Evolutionary conservation across 192 early-diverging fungal species (phyloP).

Genomic region (Coemansia reversa): DNA sequence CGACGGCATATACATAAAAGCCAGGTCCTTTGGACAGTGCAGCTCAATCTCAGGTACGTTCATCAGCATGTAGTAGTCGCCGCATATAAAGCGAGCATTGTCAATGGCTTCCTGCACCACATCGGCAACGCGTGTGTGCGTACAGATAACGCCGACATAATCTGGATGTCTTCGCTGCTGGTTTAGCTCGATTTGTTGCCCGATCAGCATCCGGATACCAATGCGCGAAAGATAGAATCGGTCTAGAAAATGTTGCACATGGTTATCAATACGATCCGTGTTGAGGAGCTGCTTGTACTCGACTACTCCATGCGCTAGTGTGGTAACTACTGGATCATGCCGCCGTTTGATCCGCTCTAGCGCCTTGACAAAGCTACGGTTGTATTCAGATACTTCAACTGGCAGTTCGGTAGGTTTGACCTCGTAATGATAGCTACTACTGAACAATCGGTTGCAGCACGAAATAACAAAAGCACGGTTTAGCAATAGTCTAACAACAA

Average conservation of each 20-base stretch:
- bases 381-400: constrained; percentile 74
- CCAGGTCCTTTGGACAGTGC: constrained; percentile 70
- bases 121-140: constrained; percentile 75
- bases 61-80: constrained; percentile 87
- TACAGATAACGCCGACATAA: constrained; percentile 95
- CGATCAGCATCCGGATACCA: constrained; percentile 97
- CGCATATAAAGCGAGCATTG: constrained; percentile 86
- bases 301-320: constrained; percentile 90
- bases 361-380: constrained; percentile 78
- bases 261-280: constrained; percentile 60
- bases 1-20: constrained; percentile 95
- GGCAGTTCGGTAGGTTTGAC: constrained; percentile 58
- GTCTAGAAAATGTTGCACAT: constrained; percentile 88
- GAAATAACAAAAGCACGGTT: constrained; percentile 3
- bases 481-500: constrained; percentile 2
- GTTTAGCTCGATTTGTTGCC: constrained; percentile 75
- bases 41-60: constrained; percentile 76
- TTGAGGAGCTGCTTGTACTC: constrained; percentile 77
- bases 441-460: not conserved
- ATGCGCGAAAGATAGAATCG: constrained; percentile 97
- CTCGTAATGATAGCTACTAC: constrained; percentile 55
- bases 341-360: constrained; percentile 91
- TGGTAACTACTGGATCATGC: constrained; percentile 90
- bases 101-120: constrained; percentile 86
- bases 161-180: constrained; percentile 58